Evolutionary conservation across 345 rosid genomes (phyloP).

Genomic region (Brassica rapa): DNA sequence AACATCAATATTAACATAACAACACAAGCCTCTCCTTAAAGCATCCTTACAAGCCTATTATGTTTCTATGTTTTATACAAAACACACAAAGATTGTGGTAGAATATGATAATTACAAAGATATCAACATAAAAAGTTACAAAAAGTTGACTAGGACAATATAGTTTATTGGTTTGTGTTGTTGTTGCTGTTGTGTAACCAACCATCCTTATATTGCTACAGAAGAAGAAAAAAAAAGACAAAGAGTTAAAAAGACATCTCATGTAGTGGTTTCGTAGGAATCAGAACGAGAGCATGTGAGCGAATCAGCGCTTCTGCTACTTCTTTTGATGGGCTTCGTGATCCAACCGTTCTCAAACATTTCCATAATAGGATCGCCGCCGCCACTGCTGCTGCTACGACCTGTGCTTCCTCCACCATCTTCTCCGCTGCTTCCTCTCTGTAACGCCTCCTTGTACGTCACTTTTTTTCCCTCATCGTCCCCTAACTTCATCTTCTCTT

Average conservation of each 20-base stretch:
- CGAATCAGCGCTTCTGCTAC: slow-evolving; percentile 28
- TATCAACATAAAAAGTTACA: not conserved
- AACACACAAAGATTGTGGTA: not conserved
- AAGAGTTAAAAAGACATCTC: not conserved
- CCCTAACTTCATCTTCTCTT: not conserved
- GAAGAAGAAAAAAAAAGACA: not conserved
- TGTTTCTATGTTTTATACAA: not conserved
- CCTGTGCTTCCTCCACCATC: slow-evolving; percentile 27
- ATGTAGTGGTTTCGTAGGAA: slow-evolving; percentile 10
- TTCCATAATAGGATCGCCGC: slow-evolving; percentile 49
- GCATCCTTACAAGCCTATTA: not conserved
- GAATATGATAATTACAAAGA: slow-evolving; percentile 17
- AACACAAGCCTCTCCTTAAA: not conserved
- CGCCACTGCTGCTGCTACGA: not conserved
- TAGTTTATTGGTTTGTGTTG: not conserved
- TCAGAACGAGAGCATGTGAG: slow-evolving; percentile 24
- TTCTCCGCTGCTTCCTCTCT: slow-evolving; percentile 48
- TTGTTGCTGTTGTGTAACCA: too few relatives aligned
- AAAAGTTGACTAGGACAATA: not conserved
- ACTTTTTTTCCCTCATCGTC: slow-evolving; percentile 13
- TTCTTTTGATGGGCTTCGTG: slow-evolving; percentile 39
- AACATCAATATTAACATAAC: not conserved
- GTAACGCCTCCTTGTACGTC: slow-evolving; percentile 56
- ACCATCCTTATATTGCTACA: not conserved
- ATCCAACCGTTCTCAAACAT: slow-evolving; percentile 61